Conservation (phyloP, 2,329 filamentous ascomycete species). For the Aureobasidium musti region DNA sequence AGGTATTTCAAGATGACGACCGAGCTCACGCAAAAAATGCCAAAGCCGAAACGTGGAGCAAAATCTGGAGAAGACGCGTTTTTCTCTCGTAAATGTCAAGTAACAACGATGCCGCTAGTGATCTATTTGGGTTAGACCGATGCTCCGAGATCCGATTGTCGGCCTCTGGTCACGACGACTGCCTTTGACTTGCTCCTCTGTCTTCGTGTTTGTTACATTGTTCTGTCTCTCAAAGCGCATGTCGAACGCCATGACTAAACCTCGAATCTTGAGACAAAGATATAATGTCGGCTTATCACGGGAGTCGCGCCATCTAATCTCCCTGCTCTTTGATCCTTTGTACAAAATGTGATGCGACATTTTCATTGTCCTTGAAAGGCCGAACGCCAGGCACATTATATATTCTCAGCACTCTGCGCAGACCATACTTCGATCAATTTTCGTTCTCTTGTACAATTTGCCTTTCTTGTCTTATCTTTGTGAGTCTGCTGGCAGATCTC, state of each 20-base stretch:
- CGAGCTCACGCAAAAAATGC: conserved; percentile 10
- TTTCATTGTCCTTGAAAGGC: too few relatives aligned
- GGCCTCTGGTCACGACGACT: neutral
- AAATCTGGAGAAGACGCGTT: conserved; percentile 12
- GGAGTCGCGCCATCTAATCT: neutral
- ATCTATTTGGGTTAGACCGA: neutral
- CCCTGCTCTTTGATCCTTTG: neutral
- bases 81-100: conserved; percentile 9
- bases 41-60: conserved; percentile 23
- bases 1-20: neutral
- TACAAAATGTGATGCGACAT: too few relatives aligned
- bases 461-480: neutral
- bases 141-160: neutral
- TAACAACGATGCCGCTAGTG: neutral
- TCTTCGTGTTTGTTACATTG: neutral
- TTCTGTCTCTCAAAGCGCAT: neutral
- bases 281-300: neutral
- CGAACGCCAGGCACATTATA: neutral
- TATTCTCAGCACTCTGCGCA: neutral
- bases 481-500: conserved; percentile 23
- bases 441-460: neutral
- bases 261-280: neutral
- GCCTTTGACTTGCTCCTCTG: neutral
- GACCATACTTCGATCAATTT: neutral
- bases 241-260: neutral